Evolutionary conservation across 75 land plant species (phyloP), one percentile per base, ranked within the genome.

Genomic region (Pseudotsuga menziesii): DNA sequence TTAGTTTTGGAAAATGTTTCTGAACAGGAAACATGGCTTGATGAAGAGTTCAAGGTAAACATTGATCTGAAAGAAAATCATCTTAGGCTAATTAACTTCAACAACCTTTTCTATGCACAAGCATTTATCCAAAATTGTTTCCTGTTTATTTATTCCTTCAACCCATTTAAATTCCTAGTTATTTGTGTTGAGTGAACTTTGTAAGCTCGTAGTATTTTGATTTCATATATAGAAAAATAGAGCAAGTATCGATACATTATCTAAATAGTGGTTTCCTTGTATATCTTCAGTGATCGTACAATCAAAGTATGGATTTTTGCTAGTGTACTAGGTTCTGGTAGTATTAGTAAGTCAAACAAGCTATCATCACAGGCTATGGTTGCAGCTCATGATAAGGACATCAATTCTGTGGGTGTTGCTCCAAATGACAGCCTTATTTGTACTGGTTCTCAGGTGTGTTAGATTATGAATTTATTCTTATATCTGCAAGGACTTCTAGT

Each of bases 351-450:
- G 66, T 82, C 76, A 17, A 39, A 56, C 26, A 78, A 80, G 26
- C 80, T 92, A 58, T 88, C 89, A 81, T 78, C 90, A 75, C 86
- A 77, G 73, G 85, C 93, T 44, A 86, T 82, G 67, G 93, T 89
- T 25, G 89, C 89, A 56, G 96, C 98, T 5, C 98, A 95, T 87
- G 91, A 88, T 80, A 93, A 93, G 77, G 98, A 95, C 80, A 95
- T 95, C n/a, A 95, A 92, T 80, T 85, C 89, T 41, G 26, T 95
- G 41, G 91, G 93, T 12, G 79, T 95, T 52, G 85, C 98, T 48
- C 98, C 98, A 61, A 88, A 93, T 82, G 98, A 95, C 81, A 82
- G 75, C 71, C 83, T 89, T 67, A 82, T 93, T 69, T 95, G 98
- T 75, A 95, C 92, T 78, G 98, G 93, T 72, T 95, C 98, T 36